Evolutionary conservation across 228 moss, liverwort and hornwort genomes (phyloP), one percentile per base, ranked within the genome.

Genomic region (Sphagnum magellanicum): DNA sequence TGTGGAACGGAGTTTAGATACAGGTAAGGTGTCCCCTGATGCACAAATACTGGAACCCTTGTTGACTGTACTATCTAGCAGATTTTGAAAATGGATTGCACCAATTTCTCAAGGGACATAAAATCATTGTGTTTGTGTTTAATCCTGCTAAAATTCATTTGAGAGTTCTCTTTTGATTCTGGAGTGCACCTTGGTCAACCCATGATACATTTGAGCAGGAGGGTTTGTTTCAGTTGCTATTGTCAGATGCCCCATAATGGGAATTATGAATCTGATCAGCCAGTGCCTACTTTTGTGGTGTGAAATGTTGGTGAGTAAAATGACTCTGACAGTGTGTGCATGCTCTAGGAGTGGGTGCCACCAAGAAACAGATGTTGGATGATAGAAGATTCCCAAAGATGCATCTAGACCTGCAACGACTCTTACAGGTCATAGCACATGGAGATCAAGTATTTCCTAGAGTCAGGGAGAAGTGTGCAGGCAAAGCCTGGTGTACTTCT

Each of bases 361-460:
- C 83, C 6, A 95, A 85, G 85, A 95, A 92, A 73, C 92, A 92
- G 76, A 90, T 92, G 95, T 61, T 92, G 71, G 95, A 95, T 46
- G 88, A 88, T 59, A 78, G 95, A 12, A 83, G 92, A 15, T 95
- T 95, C 67, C 92, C 95, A 0, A 92, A 95, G 74, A 95, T 95
- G 95, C 95, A 95, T 68, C 75, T 95, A 71, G 88, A 92, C 66
- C 65, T 95, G 63, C 95, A 92, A 76, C 72, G 95, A 52, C 79
- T 95, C 67, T 75, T 95, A 74, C 95, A 95, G 61, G 92, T 88
- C 60, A 76, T 92, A 50, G 92, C 95, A 5, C 95, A 95, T 48
- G 95, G 95, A 6, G 95, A 95, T 53, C 83, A 92, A 71, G 95
- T 95, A 63, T 95, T 95, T 59, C 95, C 88, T 6, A 72, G 95